Base-by-base conservation (phyloP, 1,284 basidiomycete species). In the Coriolopsis trogii region DNA sequence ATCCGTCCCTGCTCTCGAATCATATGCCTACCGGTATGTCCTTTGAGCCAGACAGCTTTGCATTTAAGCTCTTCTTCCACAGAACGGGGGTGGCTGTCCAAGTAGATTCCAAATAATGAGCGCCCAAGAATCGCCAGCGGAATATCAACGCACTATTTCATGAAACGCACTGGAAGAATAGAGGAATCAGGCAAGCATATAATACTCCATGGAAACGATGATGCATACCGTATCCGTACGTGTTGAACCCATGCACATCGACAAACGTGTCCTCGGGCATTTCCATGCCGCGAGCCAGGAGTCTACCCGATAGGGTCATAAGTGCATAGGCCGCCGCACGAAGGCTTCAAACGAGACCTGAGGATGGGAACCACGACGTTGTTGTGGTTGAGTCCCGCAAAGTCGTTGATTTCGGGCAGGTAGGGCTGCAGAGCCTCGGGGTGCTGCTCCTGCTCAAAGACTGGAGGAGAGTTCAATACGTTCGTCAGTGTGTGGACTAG, bases 21-120 rank as follows among this genome's bases (percentile, higher is more conserved):
- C n/a, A n/a, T n/a, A n/a, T n/a, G n/a, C n/a, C n/a, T n/a, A 58
- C 56, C 80, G 4, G 77, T 81, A 50, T 85, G 82, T 3, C 82
- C 82, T 59, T 83, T 82, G 18, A 84, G 62, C 81, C 80, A 84
- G 16, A 84, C 78, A 30, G 79, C 72, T 40, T 79, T 78, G 0
- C 78, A 74, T 57, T 75, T 76, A 7, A 52, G 47, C 51, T 83
- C 81, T 33, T 84, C 82, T 5, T 81, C 79, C 15, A 63, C 53
- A 1, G 64, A 52, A 6, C 69, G 63, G 8, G 70, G 70, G 51
- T 67, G 61, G 49, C 70, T 71, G 33, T 6, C 8, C n/a, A 8
- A 16, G 8, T n/a, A 28, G 16, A 6, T 36, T 3, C 13, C 40
- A 8, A 6, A 12, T 18, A 12, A 36, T 15, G 4, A 0, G n/a